Conservation (phyloP, 1,139 yeast species). For the Debaryomyces psychrophilus region DNA sequence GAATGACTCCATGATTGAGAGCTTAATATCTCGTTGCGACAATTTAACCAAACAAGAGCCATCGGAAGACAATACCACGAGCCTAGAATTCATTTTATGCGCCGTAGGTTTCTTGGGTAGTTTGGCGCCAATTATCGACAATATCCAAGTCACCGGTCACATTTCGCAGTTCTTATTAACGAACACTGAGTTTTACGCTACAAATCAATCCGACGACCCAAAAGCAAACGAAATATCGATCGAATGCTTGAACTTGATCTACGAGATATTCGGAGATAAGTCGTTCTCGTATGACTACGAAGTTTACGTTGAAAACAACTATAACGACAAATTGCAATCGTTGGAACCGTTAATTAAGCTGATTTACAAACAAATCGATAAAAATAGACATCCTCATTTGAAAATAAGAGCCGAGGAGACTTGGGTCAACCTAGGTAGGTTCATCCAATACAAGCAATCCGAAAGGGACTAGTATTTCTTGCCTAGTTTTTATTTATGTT, state of each 20-base stretch:
- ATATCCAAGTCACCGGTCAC: conserved; percentile 46
- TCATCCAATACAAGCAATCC: conserved; percentile 68
- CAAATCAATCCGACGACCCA: conserved; percentile 20
- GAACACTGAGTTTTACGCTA: conserved; percentile 25
- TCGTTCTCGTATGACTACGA: conserved; percentile 66
- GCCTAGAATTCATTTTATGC: conserved; percentile 30
- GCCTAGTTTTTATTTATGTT: neutral
- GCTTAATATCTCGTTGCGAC: conserved; percentile 27
- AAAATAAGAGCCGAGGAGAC: conserved; percentile 73
- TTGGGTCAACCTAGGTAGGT: conserved; percentile 66
- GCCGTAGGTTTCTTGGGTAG: conserved; percentile 58
- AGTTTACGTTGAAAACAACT: conserved; percentile 63
- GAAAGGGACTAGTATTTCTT: conserved; percentile 17
- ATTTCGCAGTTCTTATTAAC: conserved; percentile 52
- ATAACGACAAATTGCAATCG: conserved; percentile 44
- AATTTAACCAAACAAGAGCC: conserved; percentile 12
- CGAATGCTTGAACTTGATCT: conserved; percentile 66
- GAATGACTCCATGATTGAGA: conserved; percentile 27
- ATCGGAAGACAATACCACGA: conserved; percentile 15
- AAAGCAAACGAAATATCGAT: conserved; percentile 45
- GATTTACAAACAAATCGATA: conserved; percentile 68
- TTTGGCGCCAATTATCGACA: conserved; percentile 53
- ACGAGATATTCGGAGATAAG: conserved; percentile 82
- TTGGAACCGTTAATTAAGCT: conserved; percentile 54
- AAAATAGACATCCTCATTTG: conserved; percentile 57